A percentile compares a stretch with the other conserved stretches of the same genome.
These are phyloP conservation scores for Suillus discolor DNA, from an alignment of 768 basidiomycete genomes.

Conservation along the genomic window DNA sequence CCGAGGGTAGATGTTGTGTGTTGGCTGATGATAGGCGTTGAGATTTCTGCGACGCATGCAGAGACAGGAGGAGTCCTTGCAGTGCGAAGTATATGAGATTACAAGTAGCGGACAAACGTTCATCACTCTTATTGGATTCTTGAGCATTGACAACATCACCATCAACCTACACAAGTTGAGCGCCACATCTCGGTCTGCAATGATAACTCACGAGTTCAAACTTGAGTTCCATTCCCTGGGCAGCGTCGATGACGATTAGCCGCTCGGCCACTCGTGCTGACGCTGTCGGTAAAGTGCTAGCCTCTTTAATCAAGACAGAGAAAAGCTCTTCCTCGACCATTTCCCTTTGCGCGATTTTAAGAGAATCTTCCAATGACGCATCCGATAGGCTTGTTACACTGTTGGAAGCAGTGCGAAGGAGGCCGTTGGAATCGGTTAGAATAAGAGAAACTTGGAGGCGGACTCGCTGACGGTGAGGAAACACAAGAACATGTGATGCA, in stretches of 20 bases:
- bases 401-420: constrained; percentile 39
- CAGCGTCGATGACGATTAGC: constrained; percentile 75
- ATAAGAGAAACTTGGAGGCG: constrained; percentile 64
- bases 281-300: constrained; percentile 73
- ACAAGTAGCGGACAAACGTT: constrained; percentile 43
- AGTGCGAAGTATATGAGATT: constrained; percentile 70
- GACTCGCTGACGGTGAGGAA: constrained; percentile 65
- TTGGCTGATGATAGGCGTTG: constrained; percentile 37
- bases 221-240: constrained; percentile 64
- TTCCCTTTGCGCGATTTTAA: constrained; percentile 68
- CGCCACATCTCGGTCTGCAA: constrained; percentile 24
- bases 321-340: constrained; percentile 84
- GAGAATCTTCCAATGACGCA: constrained; percentile 48
- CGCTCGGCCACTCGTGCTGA: constrained; percentile 80
- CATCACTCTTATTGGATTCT: constrained; percentile 14
- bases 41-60: constrained; percentile 53
- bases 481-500: constrained; percentile 48
- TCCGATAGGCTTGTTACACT: constrained; percentile 32
- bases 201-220: constrained; percentile 67
- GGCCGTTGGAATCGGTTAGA: constrained; percentile 36
- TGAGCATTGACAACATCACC: constrained; percentile 21
- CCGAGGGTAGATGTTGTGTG: constrained; percentile 22
- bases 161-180: constrained; percentile 35
- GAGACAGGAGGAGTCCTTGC: constrained; percentile 63
- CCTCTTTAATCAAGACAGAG: constrained; percentile 69